Evolutionary conservation across 108 stramenopile genomes (phyloP), one percentile per base, ranked within the genome.

Genomic region (Cyclotella atomus): DNA sequence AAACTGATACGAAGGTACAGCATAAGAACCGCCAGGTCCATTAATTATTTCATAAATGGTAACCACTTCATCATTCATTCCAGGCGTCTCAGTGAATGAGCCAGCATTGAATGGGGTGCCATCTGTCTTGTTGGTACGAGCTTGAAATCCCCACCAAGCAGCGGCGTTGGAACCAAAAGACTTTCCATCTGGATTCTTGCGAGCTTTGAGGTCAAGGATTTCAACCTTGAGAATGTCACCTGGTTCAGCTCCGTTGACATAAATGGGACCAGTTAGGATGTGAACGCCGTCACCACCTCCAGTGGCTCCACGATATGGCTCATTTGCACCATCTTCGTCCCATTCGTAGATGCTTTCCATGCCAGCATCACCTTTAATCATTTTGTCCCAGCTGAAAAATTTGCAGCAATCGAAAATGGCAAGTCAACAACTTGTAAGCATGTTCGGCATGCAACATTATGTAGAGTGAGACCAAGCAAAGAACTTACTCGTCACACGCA

Each of bases 61-160:
- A 17, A 82, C 60, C 15, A 76, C 59, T 50, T 82, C 81, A 53
- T 82, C 69, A 56, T 82, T 75, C 35, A 35, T 43, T 47, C 17
- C 62, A n/a, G 74, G 68, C 33, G 81, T 76, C 2, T 36, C 41
- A 28, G 81, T 71, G 63, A 75, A 82, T 21, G 28, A 20, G 27
- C 81, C 74, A 14, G 81, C 68, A 29, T 36, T 16, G 57, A 71
- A 70, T 25, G 71, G 33, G 19, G 21, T 44, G 10, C 54, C 71
- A 41, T 83, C 70, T 29, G 38, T 67, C 64, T 61, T 55, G 36
- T 73, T 68, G 3, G 65, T 53, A 5, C 82, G 60, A 9, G 76
- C 71, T 34, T 68, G 66, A 10, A 77, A 83, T n/a, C 82, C 82
- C 65, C 82, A 83, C 76, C 82, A 82, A 2, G 81, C 81, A 23